phyloP scores from a whole-genome alignment of 331 rosid genomes.

The Acacia concinna region DNA sequence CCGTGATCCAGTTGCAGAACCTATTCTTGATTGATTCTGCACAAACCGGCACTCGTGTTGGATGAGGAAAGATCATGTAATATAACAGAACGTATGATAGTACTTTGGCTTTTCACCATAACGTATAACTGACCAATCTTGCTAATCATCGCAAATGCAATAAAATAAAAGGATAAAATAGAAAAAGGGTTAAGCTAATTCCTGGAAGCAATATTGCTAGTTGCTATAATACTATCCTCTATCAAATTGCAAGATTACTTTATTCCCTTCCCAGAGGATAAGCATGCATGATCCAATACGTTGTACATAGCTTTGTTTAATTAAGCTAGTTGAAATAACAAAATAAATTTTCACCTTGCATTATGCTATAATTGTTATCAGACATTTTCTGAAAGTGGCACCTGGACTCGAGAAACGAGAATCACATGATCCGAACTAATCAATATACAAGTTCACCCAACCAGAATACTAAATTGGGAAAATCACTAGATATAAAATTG shows the following conservation, averaged over 20 bases:
- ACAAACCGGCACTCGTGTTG: constrained; percentile 6
- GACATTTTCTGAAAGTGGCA: neutral
- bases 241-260: neutral
- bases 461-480: neutral
- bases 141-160: neutral
- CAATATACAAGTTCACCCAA: neutral
- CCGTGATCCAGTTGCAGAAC: constrained; percentile 54
- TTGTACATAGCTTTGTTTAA: too few relatives aligned
- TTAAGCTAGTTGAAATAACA: neutral
- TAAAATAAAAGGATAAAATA: neutral
- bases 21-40: constrained; percentile 69
- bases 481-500: neutral
- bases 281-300: neutral
- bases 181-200: neutral
- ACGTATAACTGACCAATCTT: neutral
- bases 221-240: neutral
- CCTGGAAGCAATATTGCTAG: neutral
- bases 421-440: neutral
- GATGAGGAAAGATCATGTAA: neutral
- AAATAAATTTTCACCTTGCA: neutral
- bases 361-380: neutral
- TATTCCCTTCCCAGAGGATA: neutral
- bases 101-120: neutral
- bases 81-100: neutral
- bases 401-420: neutral